Evolutionary conservation across 1,284 basidiomycete species (phyloP).

Genomic region (Fomes fomentarius): DNA sequence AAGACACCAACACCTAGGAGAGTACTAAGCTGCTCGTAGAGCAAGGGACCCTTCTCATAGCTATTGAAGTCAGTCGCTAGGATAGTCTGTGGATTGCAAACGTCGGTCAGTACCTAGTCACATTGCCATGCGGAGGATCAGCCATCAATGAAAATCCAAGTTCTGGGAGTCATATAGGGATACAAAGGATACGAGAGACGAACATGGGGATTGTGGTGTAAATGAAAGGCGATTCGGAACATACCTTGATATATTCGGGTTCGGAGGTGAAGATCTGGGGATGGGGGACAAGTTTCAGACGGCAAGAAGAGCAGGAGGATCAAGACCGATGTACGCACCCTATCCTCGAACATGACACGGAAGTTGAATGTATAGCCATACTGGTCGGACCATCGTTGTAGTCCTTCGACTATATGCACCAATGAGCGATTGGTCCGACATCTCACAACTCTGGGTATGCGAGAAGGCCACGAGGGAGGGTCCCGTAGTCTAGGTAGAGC

Average conservation of each 20-base stretch:
- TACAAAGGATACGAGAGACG: no score
- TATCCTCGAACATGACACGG: constrained; percentile 26
- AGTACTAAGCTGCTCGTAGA: constrained; percentile 23
- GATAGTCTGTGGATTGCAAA: constrained; percentile 19
- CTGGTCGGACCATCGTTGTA: constrained; percentile 20
- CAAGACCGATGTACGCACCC: constrained; percentile 18
- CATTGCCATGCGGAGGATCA: no score
- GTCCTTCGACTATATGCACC: constrained; percentile 12
- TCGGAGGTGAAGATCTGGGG: constrained; percentile 34
- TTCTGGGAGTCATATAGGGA: no score
- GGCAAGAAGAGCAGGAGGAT: background rate
- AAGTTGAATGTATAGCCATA: constrained; percentile 29
- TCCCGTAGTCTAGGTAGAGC: no score
- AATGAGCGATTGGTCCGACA: background rate
- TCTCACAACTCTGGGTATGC: no score
- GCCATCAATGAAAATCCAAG: no score
- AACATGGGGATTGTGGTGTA: no score
- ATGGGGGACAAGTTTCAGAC: background rate
- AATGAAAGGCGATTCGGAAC: background rate
- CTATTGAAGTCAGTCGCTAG: constrained; percentile 35
- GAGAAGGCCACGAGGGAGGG: no score
- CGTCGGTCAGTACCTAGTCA: background rate
- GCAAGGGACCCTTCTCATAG: constrained; percentile 34
- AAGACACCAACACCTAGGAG: constrained; percentile 41
- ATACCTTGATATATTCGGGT: constrained; percentile 35